Conservation (phyloP, 2,329 filamentous ascomycete genomes). For the Tothia fuscella region DNA sequence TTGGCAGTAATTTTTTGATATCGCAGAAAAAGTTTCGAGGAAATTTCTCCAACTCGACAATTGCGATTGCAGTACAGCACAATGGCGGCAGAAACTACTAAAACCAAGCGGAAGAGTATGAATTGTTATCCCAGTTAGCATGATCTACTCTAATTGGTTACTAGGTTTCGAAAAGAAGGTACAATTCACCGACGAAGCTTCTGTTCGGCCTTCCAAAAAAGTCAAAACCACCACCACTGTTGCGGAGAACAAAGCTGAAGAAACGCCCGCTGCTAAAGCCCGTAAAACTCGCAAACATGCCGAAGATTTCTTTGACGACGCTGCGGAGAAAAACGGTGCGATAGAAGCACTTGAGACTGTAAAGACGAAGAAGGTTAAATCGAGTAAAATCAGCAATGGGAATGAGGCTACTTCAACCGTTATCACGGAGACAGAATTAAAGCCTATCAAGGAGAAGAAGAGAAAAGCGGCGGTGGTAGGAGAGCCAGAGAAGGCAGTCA, state of each 20-base stretch:
- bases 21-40: no score
- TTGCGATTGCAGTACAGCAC: not conserved
- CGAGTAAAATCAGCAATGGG: constrained; percentile 10
- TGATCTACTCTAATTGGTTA: constrained; percentile 10
- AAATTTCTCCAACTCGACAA: not conserved
- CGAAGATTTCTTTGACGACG: constrained; percentile 23
- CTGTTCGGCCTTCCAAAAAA: constrained; percentile 15
- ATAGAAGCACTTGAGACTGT: constrained; percentile 18
- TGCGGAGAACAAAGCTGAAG: constrained; percentile 13
- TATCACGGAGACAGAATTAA: constrained; percentile 15
- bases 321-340: constrained; percentile 15
- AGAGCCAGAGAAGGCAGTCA: constrained; percentile 9
- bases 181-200: constrained; percentile 9
- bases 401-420: not conserved
- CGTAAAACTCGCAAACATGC: constrained; percentile 22
- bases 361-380: constrained; percentile 28
- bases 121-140: not conserved
- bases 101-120: constrained; percentile 35
- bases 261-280: constrained; percentile 15
- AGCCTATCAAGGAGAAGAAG: constrained; percentile 12
- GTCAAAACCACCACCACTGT: constrained; percentile 15
- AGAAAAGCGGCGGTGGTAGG: constrained; percentile 12
- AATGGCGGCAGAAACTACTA: not conserved
- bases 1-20: no score
- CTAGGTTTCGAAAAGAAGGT: constrained; percentile 12